Evolutionary conservation across 495 filamentous ascomycete genomes (phyloP).

Genomic region (Thozetella sp.): DNA sequence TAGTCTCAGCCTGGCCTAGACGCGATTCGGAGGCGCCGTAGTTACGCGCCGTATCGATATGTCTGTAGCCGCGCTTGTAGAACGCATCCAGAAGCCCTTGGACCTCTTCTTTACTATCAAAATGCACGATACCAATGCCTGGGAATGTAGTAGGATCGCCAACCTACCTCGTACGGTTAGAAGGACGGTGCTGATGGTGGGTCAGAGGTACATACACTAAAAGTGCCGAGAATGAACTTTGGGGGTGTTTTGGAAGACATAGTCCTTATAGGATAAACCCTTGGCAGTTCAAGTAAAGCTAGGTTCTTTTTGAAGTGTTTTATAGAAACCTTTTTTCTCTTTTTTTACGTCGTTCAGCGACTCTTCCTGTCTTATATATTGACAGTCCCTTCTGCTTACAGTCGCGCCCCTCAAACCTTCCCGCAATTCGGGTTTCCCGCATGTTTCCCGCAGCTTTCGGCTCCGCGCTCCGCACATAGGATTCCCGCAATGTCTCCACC

Average conservation of each 20-base stretch:
- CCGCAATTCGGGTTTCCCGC: no score
- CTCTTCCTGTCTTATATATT: no score
- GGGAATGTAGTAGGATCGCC: slow-evolving; percentile 10
- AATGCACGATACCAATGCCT: slow-evolving; percentile 12
- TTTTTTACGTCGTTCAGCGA: no score
- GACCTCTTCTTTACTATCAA: slow-evolving; percentile 17
- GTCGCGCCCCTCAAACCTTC: no score
- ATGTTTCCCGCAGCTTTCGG: not conserved
- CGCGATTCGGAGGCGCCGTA: slow-evolving; percentile 24
- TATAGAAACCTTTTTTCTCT: no score
- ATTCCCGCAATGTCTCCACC: not conserved
- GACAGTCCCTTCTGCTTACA: no score
- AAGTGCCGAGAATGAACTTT: slow-evolving; percentile 13
- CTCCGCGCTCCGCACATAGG: no score
- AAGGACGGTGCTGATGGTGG: not conserved
- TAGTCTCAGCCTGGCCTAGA: slow-evolving; percentile 15
- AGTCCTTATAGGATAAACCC: not conserved
- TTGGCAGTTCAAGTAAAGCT: not conserved
- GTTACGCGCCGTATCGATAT: slow-evolving; percentile 26
- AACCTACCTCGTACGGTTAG: slow-evolving; percentile 6
- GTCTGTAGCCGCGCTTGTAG: slow-evolving; percentile 17
- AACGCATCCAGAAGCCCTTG: slow-evolving; percentile 17
- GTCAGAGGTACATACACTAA: slow-evolving; percentile 5
- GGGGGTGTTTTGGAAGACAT: slow-evolving; percentile 14
- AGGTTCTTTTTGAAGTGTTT: not conserved